Conservation (phyloP, 225 moss, liverwort and hornwort genomes). For the Neckera pumila region DNA sequence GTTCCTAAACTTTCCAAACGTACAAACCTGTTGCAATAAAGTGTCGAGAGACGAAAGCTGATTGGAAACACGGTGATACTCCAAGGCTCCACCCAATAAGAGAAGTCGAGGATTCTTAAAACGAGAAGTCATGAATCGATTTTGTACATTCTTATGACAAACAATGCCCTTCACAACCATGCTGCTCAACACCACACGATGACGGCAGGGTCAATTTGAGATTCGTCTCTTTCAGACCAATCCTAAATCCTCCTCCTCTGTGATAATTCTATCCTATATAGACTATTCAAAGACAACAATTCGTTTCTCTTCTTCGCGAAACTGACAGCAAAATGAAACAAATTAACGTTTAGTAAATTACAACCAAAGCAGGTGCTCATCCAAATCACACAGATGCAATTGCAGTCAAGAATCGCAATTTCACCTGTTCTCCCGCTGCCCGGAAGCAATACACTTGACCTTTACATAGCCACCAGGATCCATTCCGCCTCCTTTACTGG, state of each 20-base stretch:
- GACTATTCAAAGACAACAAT: background rate
- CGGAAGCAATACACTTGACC: conserved; percentile 86
- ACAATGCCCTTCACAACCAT: conserved; percentile 81
- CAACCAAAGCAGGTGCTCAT: background rate
- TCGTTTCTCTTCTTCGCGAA: background rate
- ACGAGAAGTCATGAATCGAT: conserved; percentile 73
- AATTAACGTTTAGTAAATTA: background rate
- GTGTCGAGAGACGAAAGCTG: conserved; percentile 92
- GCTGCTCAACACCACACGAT: conserved; percentile 39
- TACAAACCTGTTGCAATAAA: conserved; percentile 76
- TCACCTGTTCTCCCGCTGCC: conserved; percentile 71
- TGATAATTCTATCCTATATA: background rate
- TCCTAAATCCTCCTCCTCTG: background rate
- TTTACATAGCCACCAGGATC: conserved; percentile 89
- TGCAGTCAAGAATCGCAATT: background rate
- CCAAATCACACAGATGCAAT: background rate
- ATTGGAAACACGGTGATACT: conserved; percentile 91
- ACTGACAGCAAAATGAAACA: background rate
- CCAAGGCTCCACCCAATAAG: conserved; percentile 81
- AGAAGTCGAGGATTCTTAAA: conserved; percentile 75
- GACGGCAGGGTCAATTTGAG: conserved; percentile 1
- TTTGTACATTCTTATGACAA: conserved; percentile 77
- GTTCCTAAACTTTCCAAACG: background rate
- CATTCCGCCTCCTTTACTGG: conserved; percentile 76
- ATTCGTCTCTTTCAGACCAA: background rate